Evolutionary conservation across 2,329 filamentous ascomycete genomes (phyloP), one percentile per base, ranked within the genome.

Genomic region (Claviceps maximensis): DNA sequence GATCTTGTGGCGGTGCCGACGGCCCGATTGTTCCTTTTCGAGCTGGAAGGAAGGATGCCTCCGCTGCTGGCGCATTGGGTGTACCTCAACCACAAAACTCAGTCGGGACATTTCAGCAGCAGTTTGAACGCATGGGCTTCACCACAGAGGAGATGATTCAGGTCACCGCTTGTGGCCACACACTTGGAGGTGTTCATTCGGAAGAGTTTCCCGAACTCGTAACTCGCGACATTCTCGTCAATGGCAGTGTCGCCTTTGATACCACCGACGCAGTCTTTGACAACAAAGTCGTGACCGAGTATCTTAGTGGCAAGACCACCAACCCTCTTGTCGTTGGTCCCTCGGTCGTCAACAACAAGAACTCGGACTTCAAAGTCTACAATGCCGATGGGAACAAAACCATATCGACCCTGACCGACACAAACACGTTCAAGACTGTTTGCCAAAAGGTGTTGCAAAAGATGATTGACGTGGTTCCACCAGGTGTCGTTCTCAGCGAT

Each of bases 401-500:
- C 3, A 71, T 83, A 58, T 62, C 62, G 5, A 65, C 71, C 1
- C 62, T 83, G 69, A 62, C 70, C 4, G 69, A 74, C 52, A 60
- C 70, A 0, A 59, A 65, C 0, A 65, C 63, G 12, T 82, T 80
- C 65, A 65, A 66, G 41, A 68, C 59, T 21, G 65, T 69, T 19
- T 84, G 80, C 63, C 66, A 70, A 57, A 67, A 62, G 4, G 70
- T 82, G 19, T 65, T 83, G 41, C 75, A 79, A 60, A 76, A 75
- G 61, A 77, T 83, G 79, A 79, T 83, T 54, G 77, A 84, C n/a
- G 70, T 74, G 4, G 78, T 83, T 0, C 79, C 79, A 2, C 60
- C 65, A 2, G 69, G 68, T 3, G 75, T 80, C 3, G 67, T 65
- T 0, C 71, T 83, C 3, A 73, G 74, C 0, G 74, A 74, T 49